Conservation (phyloP, 202 grass and related monocot genomes). For the Cymbopogon flexuosus region DNA sequence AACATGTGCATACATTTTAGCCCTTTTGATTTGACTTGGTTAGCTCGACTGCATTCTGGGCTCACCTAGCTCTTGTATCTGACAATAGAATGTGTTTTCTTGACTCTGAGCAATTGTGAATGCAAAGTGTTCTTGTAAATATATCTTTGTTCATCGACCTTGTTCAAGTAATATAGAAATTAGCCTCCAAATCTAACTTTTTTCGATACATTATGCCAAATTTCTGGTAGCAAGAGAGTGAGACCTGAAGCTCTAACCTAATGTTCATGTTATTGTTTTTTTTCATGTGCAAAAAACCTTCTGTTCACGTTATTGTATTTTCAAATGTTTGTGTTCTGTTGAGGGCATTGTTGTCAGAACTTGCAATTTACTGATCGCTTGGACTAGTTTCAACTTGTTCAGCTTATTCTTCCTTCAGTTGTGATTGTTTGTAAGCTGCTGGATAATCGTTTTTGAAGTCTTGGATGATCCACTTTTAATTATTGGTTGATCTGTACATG, state of each 20-base stretch:
- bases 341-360: background rate
- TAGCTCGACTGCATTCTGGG: background rate
- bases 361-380: too few species aligned
- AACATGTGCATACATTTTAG: background rate
- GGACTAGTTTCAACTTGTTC: too few species aligned
- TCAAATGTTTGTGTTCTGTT: background rate
- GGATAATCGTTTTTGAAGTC: background rate
- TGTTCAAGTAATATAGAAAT: constrained; percentile 1
- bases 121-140: constrained; percentile 40
- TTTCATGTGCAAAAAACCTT: too few species aligned
- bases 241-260: background rate
- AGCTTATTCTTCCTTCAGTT: too few species aligned
- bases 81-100: background rate
- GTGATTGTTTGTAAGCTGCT: background rate
- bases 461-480: background rate
- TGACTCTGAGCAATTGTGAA: background rate
- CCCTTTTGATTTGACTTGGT: background rate
- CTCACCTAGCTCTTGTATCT: background rate
- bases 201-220: background rate
- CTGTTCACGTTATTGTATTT: too few species aligned
- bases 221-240: background rate
- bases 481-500: background rate
- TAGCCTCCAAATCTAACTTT: background rate
- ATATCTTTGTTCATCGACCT: background rate
- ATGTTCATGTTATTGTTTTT: background rate